phyloP scores from a whole-genome alignment of 1,139 yeast species.

The Sugiyamaella sp. region DNA sequence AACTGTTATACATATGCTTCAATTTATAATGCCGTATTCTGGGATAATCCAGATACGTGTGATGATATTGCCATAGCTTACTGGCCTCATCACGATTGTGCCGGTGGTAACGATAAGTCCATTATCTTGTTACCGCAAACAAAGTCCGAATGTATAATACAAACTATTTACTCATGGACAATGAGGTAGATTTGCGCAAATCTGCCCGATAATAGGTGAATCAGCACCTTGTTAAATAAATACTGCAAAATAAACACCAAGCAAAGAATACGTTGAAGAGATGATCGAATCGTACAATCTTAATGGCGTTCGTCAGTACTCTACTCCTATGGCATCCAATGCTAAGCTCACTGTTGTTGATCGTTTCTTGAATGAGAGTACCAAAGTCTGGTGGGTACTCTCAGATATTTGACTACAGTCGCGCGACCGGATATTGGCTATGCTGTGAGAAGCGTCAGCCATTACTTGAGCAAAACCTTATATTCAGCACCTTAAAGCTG shows the following conservation, averaged over 20 bases:
- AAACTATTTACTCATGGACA: too few species aligned
- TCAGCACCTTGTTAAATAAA: too few species aligned
- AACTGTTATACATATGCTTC: neutral
- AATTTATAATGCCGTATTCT: neutral
- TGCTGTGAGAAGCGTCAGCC: slow-evolving; percentile 14
- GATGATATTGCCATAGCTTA: neutral
- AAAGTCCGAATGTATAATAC: neutral
- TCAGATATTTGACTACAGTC: slow-evolving; percentile 16
- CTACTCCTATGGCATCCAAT: neutral
- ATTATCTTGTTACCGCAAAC: neutral
- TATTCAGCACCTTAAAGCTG: slow-evolving; percentile 5
- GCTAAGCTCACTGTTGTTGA: neutral
- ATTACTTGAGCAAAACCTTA: slow-evolving; percentile 6
- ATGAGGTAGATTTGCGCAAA: too few species aligned
- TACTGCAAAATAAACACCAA: too few species aligned
- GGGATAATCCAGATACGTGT: neutral
- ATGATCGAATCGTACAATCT: neutral
- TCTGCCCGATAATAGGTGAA: too few species aligned
- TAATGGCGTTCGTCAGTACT: neutral
- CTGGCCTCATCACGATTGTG: neutral
- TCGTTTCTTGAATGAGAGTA: neutral
- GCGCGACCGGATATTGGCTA: slow-evolving; percentile 9
- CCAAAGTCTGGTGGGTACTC: slow-evolving; percentile 6
- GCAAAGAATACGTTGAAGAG: neutral
- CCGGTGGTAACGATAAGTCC: neutral